Conservation (phyloP, 352 stramenopile genomes). For the Globisporangium spiculum region DNA sequence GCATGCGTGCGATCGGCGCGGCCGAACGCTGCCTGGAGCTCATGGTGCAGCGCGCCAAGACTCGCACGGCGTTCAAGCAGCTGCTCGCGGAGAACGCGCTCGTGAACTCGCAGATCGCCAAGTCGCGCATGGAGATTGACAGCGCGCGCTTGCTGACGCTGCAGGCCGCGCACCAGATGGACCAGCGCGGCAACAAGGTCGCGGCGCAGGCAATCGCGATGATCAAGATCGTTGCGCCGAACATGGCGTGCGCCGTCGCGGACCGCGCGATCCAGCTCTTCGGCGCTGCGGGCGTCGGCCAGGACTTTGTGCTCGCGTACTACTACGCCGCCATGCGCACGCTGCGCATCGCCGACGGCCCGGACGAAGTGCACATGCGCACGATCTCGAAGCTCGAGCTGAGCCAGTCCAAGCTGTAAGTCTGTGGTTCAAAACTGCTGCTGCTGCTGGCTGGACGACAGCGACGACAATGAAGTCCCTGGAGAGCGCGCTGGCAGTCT, state of each 20-base stretch:
- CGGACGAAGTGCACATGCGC: conserved; percentile 96
- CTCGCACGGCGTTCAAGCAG: conserved; percentile 93
- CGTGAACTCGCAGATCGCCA: conserved; percentile 83
- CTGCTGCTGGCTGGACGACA: neutral
- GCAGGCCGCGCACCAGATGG: conserved; percentile 89
- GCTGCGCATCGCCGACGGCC: conserved; percentile 95
- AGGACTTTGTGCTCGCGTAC: conserved; percentile 93
- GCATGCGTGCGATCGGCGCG: conserved; percentile 94
- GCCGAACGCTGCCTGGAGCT: conserved; percentile 85
- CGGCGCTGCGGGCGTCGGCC: conserved; percentile 78
- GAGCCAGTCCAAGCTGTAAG: conserved; percentile 48
- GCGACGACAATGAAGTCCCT: neutral
- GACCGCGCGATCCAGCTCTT: conserved; percentile 91
- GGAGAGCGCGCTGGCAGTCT: neutral
- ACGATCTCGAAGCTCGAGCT: conserved; percentile 94
- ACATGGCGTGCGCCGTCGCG: conserved; percentile 84
- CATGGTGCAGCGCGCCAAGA: conserved; percentile 88
- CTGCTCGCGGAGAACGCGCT: conserved; percentile 87
- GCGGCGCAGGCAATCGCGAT: conserved; percentile 93
- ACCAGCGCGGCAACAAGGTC: conserved; percentile 80
- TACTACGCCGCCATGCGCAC: conserved; percentile 90
- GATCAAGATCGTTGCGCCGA: conserved; percentile 96
- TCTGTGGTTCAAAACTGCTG: neutral
- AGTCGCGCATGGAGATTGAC: conserved; percentile 78
- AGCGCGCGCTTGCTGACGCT: conserved; percentile 84